Evolutionary conservation across 2,329 filamentous ascomycete species (phyloP), one percentile per base, ranked within the genome.

Genomic region (Ceratocystis papillata): DNA sequence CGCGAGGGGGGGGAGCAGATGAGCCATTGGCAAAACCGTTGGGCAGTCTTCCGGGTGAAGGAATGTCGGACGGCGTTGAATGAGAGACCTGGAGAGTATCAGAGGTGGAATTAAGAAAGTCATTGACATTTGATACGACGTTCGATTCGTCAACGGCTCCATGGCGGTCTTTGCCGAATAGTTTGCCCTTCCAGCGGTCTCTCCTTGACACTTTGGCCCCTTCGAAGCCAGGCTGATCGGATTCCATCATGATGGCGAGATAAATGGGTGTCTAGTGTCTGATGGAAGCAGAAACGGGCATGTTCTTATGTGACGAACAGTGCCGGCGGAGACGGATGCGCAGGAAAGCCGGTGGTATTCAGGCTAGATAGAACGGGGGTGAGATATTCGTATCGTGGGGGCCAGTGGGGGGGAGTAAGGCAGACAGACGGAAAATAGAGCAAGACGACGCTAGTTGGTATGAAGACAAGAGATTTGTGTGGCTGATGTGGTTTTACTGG

Each of bases 161-260:
- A 44, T 70, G 69, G 69, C 76, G 73, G 65, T 79, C 78, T 71
- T 77, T 79, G 68, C 74, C 73, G 66, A 85, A 85, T 67, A 87
- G 76, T 76, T 84, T 85, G 70, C 83, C 83, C 80, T 86, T 86
- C 60, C 87, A 74, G 68, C 84, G 83, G 71, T 79, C 79, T 71
- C 79, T 76, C 73, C 76, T 79, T 45, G 79, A 78, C 67, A 73
- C 75, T 68, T 79, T 77, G 66, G 76, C 66, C 74, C 79, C 79
- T 71, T 81, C 79, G 77, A 80, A 81, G 68, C 41, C 59, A 30
- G 67, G 30, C 33, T 66, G 67, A 55, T 67, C 67, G 12, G 64
- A 64, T 62, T 68, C 67, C 67, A 68, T 68, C 62, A 64, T 68
- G 8, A 6, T 64, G 4, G 62, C 20, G 22, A 28, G 57, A 44